Evolutionary conservation across 1,284 basidiomycete genomes (phyloP).

Genomic region (Pholiota adiposa): DNA sequence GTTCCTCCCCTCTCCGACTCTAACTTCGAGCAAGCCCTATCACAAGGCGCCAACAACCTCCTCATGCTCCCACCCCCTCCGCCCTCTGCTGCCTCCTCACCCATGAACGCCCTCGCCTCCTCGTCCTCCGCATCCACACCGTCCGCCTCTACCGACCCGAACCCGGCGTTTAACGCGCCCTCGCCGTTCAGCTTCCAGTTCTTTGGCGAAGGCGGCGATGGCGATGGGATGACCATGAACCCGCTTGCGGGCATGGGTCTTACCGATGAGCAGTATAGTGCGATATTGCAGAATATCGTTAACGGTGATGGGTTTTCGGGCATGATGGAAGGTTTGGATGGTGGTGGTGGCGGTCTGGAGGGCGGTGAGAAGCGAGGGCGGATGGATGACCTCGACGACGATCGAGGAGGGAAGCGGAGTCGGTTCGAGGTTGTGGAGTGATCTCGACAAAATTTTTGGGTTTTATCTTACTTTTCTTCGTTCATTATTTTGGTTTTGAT

Average conservation of each 20-base stretch:
- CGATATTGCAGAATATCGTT: conserved; percentile 69
- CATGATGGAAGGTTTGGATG: conserved; percentile 23
- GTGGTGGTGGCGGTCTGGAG: conserved; percentile 16
- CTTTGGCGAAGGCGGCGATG: conserved; percentile 28
- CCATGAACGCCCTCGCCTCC: conserved; percentile 4
- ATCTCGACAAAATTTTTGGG: not conserved
- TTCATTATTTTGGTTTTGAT: not conserved
- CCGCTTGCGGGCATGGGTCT: conserved; percentile 77
- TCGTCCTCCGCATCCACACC: conserved; percentile 5
- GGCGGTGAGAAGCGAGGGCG: conserved; percentile 25
- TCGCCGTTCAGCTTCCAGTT: conserved; percentile 28
- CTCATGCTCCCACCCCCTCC: conserved; percentile 15
- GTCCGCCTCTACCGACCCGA: not conserved
- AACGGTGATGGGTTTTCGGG: conserved; percentile 56
- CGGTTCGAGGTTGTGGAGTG: conserved; percentile 74
- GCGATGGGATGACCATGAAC: conserved; percentile 51
- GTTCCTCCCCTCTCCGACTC: conserved; percentile 71
- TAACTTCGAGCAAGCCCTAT: conserved; percentile 60
- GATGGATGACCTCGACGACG: conserved; percentile 40
- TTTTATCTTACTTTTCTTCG: not conserved
- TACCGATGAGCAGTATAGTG: conserved; percentile 75
- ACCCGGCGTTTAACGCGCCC: conserved; percentile 11
- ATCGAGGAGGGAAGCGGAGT: conserved; percentile 63
- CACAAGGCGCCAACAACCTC: conserved; percentile 32
- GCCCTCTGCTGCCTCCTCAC: conserved; percentile 1